Conservation (phyloP, 148 eudicot genomes). For the Beta vulgaris region DNA sequence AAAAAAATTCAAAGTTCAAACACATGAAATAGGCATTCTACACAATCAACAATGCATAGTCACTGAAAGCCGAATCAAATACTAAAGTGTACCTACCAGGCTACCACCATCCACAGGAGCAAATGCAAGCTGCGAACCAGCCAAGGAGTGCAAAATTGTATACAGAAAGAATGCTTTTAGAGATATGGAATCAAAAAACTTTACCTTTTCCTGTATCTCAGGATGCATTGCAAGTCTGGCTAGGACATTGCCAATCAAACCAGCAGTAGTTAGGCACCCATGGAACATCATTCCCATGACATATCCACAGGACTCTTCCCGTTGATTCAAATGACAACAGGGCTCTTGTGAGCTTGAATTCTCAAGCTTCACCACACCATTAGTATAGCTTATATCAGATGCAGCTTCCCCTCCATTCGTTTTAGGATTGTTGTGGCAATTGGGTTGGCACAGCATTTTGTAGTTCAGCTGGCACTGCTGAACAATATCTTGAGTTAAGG, state of each 20-base stretch:
- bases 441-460: slow-evolving; percentile 27
- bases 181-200: background rate
- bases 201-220: slow-evolving; percentile 50
- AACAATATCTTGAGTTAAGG: slow-evolving; percentile 46
- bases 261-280: slow-evolving; percentile 52
- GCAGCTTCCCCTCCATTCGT: slow-evolving; percentile 9
- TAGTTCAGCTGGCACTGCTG: slow-evolving; percentile 36
- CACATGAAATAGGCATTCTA: background rate
- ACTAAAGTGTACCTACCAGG: background rate
- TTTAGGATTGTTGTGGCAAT: slow-evolving; percentile 11
- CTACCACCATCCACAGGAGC: background rate
- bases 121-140: slow-evolving; percentile 3
- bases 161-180: background rate
- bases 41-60: background rate
- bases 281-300: slow-evolving; percentile 54
- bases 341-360: slow-evolving; percentile 19
- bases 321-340: slow-evolving; percentile 26
- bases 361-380: slow-evolving; percentile 7
- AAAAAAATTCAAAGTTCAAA: background rate
- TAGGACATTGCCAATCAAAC: slow-evolving; percentile 43
- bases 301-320: slow-evolving; percentile 40
- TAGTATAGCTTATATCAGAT: slow-evolving; percentile 8
- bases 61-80: background rate
- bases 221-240: slow-evolving; percentile 44
- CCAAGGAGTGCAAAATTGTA: background rate